These are phyloP conservation scores for Saccharomyces hybrid DNA, from an alignment of 1,139 yeast species.

Conservation along the genomic window DNA sequence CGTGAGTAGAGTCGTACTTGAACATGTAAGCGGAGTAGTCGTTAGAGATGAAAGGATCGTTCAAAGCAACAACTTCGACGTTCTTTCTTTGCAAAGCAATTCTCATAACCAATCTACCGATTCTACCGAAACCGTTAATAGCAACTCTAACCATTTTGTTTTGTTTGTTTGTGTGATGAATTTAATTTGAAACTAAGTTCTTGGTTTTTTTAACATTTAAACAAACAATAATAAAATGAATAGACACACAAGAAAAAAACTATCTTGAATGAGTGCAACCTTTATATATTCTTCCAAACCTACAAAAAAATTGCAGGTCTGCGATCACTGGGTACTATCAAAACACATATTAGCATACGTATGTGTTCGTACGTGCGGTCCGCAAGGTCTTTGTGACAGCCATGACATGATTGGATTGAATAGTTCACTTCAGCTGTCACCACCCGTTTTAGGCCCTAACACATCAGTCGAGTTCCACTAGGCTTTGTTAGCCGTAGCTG, in stretches of 20 bases:
- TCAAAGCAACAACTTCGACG: slow-evolving; percentile 69
- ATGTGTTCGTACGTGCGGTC: background rate
- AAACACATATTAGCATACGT: background rate
- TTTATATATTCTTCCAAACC: background rate
- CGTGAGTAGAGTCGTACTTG: slow-evolving; percentile 85
- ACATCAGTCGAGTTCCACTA: background rate
- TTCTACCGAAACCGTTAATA: slow-evolving; percentile 89
- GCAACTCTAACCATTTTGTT: slow-evolving; percentile 48
- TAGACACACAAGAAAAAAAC: background rate
- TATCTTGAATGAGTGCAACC: background rate
- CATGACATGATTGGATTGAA: background rate
- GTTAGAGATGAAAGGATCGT: slow-evolving; percentile 76
- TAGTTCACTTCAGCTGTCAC: background rate
- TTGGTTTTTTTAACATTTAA: background rate
- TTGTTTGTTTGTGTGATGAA: slow-evolving; percentile 11
- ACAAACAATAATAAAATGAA: background rate
- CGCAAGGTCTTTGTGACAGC: background rate
- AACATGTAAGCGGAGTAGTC: slow-evolving; percentile 85
- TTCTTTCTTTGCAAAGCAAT: slow-evolving; percentile 62
- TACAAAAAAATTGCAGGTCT: background rate
- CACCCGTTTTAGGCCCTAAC: background rate
- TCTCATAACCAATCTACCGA: slow-evolving; percentile 76
- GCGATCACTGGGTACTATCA: background rate
- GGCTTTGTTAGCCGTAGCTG: background rate
- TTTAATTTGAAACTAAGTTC: background rate